These are phyloP conservation scores for Dioscorea cayenensis DNA, from an alignment of 116 monocot genomes.

Conservation along the genomic window DNA sequence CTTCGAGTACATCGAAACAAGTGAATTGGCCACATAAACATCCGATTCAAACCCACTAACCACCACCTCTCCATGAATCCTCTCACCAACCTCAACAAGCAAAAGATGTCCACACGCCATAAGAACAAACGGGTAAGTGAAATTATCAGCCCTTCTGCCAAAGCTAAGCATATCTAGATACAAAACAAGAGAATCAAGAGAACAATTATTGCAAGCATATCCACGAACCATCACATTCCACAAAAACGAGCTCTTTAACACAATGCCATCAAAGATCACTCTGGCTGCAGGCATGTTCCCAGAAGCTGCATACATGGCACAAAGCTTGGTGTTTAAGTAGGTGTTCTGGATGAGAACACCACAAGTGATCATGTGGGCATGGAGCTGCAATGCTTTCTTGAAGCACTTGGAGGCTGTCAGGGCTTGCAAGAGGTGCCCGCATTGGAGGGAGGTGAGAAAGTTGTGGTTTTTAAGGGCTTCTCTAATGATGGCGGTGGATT, in stretches of 20 bases:
- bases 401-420: not conserved
- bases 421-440: slow-evolving; percentile 8
- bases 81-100: slow-evolving; percentile 20
- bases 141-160: slow-evolving; percentile 35
- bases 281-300: slow-evolving; percentile 23
- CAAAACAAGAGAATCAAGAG: slow-evolving; percentile 13
- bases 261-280: slow-evolving; percentile 19
- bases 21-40: slow-evolving; percentile 38
- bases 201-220: slow-evolving; percentile 20
- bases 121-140: slow-evolving; percentile 45
- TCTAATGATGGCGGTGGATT: not conserved
- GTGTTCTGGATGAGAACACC: slow-evolving; percentile 11
- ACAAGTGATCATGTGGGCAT: slow-evolving; percentile 10
- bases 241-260: slow-evolving; percentile 26
- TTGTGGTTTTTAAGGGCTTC: not conserved
- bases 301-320: slow-evolving; percentile 33
- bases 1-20: slow-evolving; percentile 40
- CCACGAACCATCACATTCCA: slow-evolving; percentile 54
- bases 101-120: slow-evolving; percentile 39
- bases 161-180: slow-evolving; percentile 31
- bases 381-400: slow-evolving; percentile 1
- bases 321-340: slow-evolving; percentile 12
- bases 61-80: slow-evolving; percentile 30
- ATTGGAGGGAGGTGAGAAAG: slow-evolving; percentile 9
- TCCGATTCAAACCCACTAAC: slow-evolving; percentile 28